Base-by-base conservation (phyloP, 106 monocot species). In the Xerophyta viscosa region DNA sequence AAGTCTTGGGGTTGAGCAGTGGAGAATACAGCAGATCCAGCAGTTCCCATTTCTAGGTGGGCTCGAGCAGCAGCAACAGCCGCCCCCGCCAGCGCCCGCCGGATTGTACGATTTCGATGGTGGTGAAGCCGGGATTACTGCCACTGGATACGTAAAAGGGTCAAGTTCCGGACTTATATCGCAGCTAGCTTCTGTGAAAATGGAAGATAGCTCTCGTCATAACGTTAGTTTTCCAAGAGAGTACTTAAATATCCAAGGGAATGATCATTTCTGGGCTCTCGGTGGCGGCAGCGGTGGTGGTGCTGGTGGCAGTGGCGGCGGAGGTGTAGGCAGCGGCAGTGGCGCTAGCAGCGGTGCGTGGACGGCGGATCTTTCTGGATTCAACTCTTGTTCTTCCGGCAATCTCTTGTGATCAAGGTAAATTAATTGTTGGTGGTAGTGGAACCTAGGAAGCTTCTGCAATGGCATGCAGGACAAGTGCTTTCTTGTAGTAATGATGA, bases 361-460 rank as follows among this genome's bases (percentile, higher is more conserved):
- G 68, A 33, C 63, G 25, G 48, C 58, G 12, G 72, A 79, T 57
- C 57, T 82, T 5, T 58, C 89, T 0, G 76, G 72, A 15, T 86
- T 85, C 66, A 75, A 77, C 56, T 69, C 85, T 29, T 71, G 75
- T 8, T 70, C 85, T 7, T 70, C 85, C 5, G 81, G 78, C 10
- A 79, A 76, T 48, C 57, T 86, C 27, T 37, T 91, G 69, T 91
- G 46, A 73, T 53, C n/a, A 7, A 20, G 27, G 33, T 33, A 6
- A 33, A 11, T 6, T 33, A 11, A 33, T 5, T 33, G 33, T 33
- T 20, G 11, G 15, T 15, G 15, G 0, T 37, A 18, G 37, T 27
- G 73, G 55, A 67, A 59, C 33, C 11, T 6, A 39, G 39, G 39
- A 3, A 39, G 39, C 39, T 39, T 39, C 6, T 39, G 15, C 3